Conservation (phyloP, 129 eudicot genomes). For the Sambucus nigra region DNA sequence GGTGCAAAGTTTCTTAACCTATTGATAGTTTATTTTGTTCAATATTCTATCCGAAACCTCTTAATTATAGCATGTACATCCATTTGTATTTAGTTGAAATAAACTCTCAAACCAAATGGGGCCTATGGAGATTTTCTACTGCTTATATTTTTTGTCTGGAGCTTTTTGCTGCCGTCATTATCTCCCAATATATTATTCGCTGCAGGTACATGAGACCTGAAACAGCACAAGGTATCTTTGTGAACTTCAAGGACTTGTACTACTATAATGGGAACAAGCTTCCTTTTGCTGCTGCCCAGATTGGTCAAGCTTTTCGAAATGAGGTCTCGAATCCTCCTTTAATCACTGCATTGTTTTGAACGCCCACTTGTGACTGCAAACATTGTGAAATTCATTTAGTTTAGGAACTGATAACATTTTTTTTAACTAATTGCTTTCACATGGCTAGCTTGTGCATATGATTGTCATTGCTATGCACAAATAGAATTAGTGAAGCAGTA, state of each 20-base stretch:
- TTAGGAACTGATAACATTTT: no score
- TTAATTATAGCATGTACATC: no score
- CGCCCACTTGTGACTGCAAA: not conserved
- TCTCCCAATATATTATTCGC: not conserved
- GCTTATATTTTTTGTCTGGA: not conserved
- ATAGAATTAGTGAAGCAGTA: no score
- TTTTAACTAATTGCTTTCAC: no score
- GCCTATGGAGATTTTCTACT: not conserved
- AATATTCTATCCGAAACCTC: no score
- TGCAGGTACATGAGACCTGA: conserved; percentile 65
- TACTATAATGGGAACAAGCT: conserved; percentile 93
- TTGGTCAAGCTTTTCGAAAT: conserved; percentile 83
- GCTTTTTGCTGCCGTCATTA: not conserved
- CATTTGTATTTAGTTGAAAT: no score
- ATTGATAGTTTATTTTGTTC: no score
- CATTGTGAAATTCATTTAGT: not conserved
- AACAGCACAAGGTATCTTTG: conserved; percentile 70
- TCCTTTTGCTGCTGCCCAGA: conserved; percentile 98
- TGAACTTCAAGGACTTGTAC: conserved; percentile 82
- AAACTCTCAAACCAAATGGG: no score
- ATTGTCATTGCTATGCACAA: no score
- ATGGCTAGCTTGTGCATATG: no score
- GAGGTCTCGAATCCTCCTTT: conserved; percentile 25
- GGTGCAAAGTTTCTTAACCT: no score
- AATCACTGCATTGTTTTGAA: not conserved